Evolutionary conservation across 257 asterid species (phyloP), one percentile per base, ranked within the genome.

Genomic region (Nicotiana sylvestris): DNA sequence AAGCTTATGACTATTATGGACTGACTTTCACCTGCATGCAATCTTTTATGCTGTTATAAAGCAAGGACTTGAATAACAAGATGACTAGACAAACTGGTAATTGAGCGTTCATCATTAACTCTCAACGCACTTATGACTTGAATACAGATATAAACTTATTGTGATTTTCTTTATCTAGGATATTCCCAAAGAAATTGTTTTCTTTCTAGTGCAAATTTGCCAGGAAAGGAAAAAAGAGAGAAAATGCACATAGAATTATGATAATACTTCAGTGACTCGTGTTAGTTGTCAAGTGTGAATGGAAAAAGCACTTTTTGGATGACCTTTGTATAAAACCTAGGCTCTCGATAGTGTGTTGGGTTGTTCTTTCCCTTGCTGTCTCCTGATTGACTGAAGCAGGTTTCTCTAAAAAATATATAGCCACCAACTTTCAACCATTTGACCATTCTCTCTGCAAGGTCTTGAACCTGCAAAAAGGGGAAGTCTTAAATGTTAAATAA

Each of bases 371-470:
- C 86, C 86, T 94, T 93, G 93, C 92, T 93, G 72, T 94, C 97
- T 29, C 98, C 99, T 37, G 97, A 94, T 80, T 91, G 98, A 87
- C 92, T 94, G 87, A 96, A 96, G 86, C 98, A 96, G 21, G 99
- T 94, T 67, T 96, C 99, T 81, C 99, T 88, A 88, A 96, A 94
- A 87, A 93, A 93, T 83, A 96, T 89, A 89, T 85, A 87, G 74
- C 99, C 98, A 79, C 97, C 99, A 86, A 94, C 96, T 87, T 92
- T 94, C 70, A 94, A 84, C 99, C 99, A 94, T 88, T 88, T 92
- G 82, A 89, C 90, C 98, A 94, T 88, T 89, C 89, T 93, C 88
- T 86, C 88, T 0, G 87, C 92, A 67, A 96, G 94, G 80, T 86
- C 82, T 87, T 88, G 91, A 65, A 94, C 99, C 99, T 96, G 85